Evolutionary conservation across 2,329 filamentous ascomycete genomes (phyloP).

Genomic region (Falciphora oryzae): DNA sequence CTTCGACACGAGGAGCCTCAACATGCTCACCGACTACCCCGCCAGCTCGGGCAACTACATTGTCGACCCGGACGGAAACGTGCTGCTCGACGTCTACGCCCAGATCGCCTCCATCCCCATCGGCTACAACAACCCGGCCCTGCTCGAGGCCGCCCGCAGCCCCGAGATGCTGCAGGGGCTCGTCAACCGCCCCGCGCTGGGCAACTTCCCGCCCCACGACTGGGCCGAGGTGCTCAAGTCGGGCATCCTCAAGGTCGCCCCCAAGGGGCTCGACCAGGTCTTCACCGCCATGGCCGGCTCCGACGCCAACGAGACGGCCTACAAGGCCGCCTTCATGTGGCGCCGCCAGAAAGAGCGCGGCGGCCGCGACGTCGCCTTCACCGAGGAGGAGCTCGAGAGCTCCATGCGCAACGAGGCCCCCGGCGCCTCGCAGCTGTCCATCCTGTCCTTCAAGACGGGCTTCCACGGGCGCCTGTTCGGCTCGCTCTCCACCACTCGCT

Average conservation of each 20-base stretch:
- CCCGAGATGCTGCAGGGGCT: conserved; percentile 74
- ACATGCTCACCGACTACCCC: conserved; percentile 73
- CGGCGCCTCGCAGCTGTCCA: conserved; percentile 70
- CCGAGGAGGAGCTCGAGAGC: conserved; percentile 64
- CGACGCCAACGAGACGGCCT: conserved; percentile 90
- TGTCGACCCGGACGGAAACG: conserved; percentile 64
- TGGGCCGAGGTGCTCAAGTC: conserved; percentile 76
- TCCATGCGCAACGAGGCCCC: conserved; percentile 77
- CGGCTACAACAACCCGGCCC: conserved; percentile 82
- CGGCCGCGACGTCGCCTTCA: conserved; percentile 72
- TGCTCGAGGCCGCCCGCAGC: conserved; percentile 64
- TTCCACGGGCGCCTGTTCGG: conserved; percentile 88
- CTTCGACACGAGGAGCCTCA: conserved; percentile 80
- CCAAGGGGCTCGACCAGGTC: conserved; percentile 78
- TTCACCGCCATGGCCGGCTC: conserved; percentile 87
- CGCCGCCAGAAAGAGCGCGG: conserved; percentile 76
- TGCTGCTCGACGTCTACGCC: conserved; percentile 73
- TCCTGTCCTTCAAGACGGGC: conserved; percentile 79
- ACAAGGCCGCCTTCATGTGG: conserved; percentile 96
- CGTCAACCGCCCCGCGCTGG: conserved; percentile 83
- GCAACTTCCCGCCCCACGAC: conserved; percentile 83
- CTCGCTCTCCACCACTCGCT: conserved; percentile 79
- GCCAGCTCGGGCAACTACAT: conserved; percentile 78
- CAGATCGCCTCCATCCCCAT: conserved; percentile 92
- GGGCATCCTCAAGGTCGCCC: conserved; percentile 76